These are phyloP conservation scores for Saccharomyces hybrid DNA, from an alignment of 1,139 yeast species.

Conservation along the genomic window DNA sequence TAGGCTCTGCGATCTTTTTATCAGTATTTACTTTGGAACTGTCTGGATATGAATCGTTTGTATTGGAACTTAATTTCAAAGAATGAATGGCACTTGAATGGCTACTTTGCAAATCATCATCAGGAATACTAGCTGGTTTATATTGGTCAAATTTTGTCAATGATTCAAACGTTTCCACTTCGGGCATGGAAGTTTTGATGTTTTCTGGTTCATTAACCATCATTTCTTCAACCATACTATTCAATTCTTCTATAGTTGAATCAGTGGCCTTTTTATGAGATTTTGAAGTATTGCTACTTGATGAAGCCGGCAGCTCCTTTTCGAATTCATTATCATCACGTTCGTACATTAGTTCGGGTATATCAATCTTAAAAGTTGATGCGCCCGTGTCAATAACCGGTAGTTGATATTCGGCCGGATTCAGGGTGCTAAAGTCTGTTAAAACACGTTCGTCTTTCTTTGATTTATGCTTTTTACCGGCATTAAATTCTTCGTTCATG, in stretches of 20 bases:
- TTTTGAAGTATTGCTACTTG: not conserved
- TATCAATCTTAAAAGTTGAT: constrained; percentile 22
- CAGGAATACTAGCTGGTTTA: constrained; percentile 14
- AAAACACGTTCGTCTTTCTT: constrained; percentile 7
- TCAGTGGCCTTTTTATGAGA: constrained; percentile 7
- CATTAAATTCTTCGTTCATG: not conserved
- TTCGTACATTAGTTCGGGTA: constrained; percentile 18
- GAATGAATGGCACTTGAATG: constrained; percentile 21
- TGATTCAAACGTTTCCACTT: constrained; percentile 19
- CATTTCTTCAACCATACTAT: constrained; percentile 34
- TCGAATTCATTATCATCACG: constrained; percentile 4
- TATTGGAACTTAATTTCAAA: constrained; percentile 12
- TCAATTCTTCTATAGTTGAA: constrained; percentile 24
- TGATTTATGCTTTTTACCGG: constrained; percentile 4
- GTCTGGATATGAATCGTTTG: constrained; percentile 6
- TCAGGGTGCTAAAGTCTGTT: constrained; percentile 11
- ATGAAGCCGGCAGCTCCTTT: no score
- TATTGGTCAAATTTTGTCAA: constrained; percentile 28
- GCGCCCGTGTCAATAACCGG: constrained; percentile 25
- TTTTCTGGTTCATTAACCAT: constrained; percentile 23
- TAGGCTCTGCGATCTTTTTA: not conserved
- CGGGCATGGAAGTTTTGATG: constrained; percentile 8
- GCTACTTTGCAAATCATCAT: constrained; percentile 12
- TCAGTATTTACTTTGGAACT: constrained; percentile 2
- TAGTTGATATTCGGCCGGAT: constrained; percentile 19